Conservation (phyloP, 305 asterid species). For the Nicotiana rustica region DNA sequence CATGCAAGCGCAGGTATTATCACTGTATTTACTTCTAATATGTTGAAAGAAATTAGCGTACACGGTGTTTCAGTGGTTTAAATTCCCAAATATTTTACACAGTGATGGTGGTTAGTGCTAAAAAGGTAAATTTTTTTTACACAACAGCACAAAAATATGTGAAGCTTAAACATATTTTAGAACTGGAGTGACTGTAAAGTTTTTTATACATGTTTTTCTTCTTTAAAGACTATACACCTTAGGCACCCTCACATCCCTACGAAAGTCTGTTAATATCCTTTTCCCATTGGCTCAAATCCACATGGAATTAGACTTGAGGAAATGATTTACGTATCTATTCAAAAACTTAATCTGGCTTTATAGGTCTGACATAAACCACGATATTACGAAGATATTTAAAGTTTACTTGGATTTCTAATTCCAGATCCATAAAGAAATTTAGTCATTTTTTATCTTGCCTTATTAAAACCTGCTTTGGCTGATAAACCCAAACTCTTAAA, state of each 20-base stretch:
- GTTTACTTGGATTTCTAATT: constrained; percentile 10
- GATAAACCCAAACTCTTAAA: neutral
- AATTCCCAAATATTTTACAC: neutral
- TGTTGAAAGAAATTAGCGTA: neutral
- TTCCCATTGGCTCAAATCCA: constrained; percentile 4
- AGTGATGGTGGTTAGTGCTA: neutral
- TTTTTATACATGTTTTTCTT: constrained; percentile 2
- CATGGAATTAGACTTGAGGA: constrained; percentile 4
- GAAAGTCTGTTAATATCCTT: neutral
- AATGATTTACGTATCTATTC: neutral
- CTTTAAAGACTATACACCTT: constrained; percentile 7
- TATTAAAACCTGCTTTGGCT: constrained; percentile 9
- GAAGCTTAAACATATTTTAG: neutral
- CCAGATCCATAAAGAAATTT: neutral
- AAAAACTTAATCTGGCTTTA: constrained; percentile 4
- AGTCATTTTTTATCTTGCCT: neutral
- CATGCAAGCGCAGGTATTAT: constrained; percentile 88
- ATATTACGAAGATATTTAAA: neutral
- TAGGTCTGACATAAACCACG: neutral
- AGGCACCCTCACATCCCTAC: constrained; percentile 1
- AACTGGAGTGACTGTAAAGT: constrained; percentile 23
- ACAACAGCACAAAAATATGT: neutral
- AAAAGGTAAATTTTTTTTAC: neutral
- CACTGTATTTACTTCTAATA: neutral
- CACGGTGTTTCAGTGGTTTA: neutral